phyloP scores from a whole-genome alignment of 75 land plant species.

The Isoetes taiwanensis region DNA sequence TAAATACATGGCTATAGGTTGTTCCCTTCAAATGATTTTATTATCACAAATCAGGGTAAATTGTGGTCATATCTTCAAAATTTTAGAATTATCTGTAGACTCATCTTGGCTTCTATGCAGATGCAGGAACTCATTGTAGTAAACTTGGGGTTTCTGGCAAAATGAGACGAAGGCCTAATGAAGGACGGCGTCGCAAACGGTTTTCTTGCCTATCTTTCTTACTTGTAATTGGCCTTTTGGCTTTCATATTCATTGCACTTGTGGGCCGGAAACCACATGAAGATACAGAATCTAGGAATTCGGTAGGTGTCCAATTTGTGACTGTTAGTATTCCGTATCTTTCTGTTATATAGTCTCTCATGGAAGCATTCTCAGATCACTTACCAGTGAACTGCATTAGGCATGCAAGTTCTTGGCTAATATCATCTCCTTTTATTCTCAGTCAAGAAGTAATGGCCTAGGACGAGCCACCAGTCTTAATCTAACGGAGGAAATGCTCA shows the following conservation, averaged over 20 bases:
- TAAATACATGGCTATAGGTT: too few relatives aligned
- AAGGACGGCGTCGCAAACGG: not conserved
- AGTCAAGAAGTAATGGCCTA: not conserved
- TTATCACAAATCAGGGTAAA: too few relatives aligned
- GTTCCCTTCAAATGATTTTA: too few relatives aligned
- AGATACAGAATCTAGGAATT: not conserved
- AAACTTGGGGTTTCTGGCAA: too few relatives aligned
- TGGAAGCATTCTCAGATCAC: not conserved
- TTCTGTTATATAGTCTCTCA: conserved; percentile 2
- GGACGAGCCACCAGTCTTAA: not conserved
- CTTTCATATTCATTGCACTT: not conserved
- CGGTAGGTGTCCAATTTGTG: not conserved
- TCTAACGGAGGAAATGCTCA: conserved; percentile 8
- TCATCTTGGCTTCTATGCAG: too few relatives aligned
- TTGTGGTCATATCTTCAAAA: too few relatives aligned
- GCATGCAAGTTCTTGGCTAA: not conserved
- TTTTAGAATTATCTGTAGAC: too few relatives aligned
- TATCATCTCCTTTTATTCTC: not conserved
- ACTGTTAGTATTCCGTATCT: not conserved
- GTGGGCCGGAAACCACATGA: not conserved
- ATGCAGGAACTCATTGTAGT: too few relatives aligned
- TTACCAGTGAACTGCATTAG: not conserved
- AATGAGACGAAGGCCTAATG: conserved; percentile 6
- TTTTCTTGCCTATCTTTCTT: not conserved
- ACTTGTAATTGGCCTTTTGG: conserved; percentile 4